phyloP scores from a whole-genome alignment of 176 grass and related monocot genomes.

The Elymus sibiricus region DNA sequence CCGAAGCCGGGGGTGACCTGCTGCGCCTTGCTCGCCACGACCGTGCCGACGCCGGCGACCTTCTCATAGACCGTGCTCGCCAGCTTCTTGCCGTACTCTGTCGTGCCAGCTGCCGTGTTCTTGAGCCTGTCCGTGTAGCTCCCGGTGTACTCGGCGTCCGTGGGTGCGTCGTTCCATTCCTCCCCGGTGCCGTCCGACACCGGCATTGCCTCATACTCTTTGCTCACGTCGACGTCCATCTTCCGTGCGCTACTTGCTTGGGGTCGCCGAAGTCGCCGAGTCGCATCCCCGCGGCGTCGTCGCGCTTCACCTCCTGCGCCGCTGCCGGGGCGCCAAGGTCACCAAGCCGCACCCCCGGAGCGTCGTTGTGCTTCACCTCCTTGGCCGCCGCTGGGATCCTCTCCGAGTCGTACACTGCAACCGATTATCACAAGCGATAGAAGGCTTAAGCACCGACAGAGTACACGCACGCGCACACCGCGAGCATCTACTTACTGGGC shows the following conservation, averaged over 20 bases:
- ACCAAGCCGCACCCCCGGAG: constrained; percentile 10
- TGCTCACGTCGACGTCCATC: neutral
- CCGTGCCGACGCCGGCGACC: constrained; percentile 48
- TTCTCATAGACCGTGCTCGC: constrained; percentile 57
- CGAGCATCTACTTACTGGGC: constrained; percentile 28
- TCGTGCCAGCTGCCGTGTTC: constrained; percentile 43
- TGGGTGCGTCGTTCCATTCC: neutral
- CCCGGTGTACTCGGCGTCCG: neutral
- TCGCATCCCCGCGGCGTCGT: constrained; percentile 27
- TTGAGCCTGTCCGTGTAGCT: constrained; percentile 57
- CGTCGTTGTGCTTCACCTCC: constrained; percentile 20
- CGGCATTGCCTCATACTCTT: neutral
- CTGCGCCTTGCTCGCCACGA: constrained; percentile 41
- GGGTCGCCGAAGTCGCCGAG: neutral
- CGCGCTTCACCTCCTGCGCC: neutral
- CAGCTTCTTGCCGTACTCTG: constrained; percentile 64
- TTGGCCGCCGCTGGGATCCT: neutral
- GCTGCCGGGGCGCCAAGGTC: constrained; percentile 6
- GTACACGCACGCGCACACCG: neutral
- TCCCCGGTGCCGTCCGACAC: constrained; percentile 2
- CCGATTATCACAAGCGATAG: neutral
- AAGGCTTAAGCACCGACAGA: neutral
- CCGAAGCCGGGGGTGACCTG: constrained; percentile 2
- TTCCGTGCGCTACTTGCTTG: neutral
- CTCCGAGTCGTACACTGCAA: constrained; percentile 37